These are phyloP conservation scores for Lipomyces sp. DNA, from an alignment of 805 yeast genomes.

Conservation along the genomic window DNA sequence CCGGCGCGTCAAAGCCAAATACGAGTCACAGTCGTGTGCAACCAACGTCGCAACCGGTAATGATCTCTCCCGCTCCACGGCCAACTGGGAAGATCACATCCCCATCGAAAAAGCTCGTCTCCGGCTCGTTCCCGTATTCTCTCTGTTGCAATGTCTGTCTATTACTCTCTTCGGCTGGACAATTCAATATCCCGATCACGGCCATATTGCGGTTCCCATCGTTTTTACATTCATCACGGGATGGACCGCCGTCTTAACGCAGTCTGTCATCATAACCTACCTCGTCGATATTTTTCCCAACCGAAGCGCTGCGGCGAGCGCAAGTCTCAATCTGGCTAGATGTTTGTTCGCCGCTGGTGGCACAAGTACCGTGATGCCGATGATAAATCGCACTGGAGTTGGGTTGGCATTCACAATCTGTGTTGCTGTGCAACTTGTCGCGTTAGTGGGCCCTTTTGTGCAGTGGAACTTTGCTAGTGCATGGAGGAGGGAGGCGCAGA, in stretches of 20 bases:
- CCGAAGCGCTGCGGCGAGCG: constrained; percentile 72
- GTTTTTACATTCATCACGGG: constrained; percentile 27
- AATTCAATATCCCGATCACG: constrained; percentile 5
- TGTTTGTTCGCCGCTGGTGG: constrained; percentile 75
- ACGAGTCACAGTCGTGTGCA: background rate
- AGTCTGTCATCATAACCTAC: constrained; percentile 60
- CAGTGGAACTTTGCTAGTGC: background rate
- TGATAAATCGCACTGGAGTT: constrained; percentile 60
- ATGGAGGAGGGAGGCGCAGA: constrained; percentile 1
- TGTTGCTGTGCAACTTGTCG: constrained; percentile 47
- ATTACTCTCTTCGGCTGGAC: constrained; percentile 36
- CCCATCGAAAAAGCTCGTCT: constrained; percentile 37
- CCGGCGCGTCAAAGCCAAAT: background rate
- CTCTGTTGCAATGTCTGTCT: constrained; percentile 8
- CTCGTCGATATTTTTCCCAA: constrained; percentile 77
- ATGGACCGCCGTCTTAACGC: constrained; percentile 17
- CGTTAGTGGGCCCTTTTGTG: constrained; percentile 7
- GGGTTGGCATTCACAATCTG: constrained; percentile 84
- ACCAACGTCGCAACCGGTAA: too few relatives aligned
- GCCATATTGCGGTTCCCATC: constrained; percentile 33
- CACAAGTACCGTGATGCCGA: constrained; percentile 65
- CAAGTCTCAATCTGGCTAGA: constrained; percentile 71
- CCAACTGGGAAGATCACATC: constrained; percentile 13
- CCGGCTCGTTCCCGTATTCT: constrained; percentile 4
- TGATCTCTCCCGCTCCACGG: too few relatives aligned